These are phyloP conservation scores for Kurtzmaniella quercitrusa DNA, from an alignment of 1,139 yeast genomes.

Conservation along the genomic window DNA sequence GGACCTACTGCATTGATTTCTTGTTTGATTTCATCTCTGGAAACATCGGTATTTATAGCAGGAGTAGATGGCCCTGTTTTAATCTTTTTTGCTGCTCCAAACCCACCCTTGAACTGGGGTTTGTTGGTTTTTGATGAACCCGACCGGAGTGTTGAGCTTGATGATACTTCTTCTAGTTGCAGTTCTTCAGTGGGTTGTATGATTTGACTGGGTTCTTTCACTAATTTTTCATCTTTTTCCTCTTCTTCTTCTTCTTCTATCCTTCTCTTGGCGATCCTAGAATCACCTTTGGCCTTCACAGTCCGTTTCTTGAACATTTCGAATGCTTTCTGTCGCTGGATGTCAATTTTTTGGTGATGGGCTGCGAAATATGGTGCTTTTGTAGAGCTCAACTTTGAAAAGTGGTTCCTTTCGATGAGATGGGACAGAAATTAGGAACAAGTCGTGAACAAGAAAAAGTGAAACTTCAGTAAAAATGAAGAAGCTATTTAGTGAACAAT, in stretches of 20 bases:
- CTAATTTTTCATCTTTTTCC: conserved; percentile 3
- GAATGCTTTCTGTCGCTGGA: background rate
- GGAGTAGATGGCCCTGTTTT: conserved; percentile 1
- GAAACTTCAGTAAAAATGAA: no score
- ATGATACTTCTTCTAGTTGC: no score
- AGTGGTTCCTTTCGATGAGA: no score
- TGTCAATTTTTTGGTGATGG: background rate
- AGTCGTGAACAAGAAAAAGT: no score
- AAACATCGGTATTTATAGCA: background rate
- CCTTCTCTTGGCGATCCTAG: conserved; percentile 13
- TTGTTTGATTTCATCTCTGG: background rate
- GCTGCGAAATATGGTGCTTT: background rate
- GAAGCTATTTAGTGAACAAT: no score
- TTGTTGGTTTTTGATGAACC: background rate
- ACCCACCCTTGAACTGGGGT: background rate
- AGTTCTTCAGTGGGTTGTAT: no score
- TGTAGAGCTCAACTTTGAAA: no score
- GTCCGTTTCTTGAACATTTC: conserved; percentile 34
- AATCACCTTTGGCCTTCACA: conserved; percentile 17
- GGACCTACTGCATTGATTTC: conserved; percentile 9
- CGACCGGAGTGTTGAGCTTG: background rate
- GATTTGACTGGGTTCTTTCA: no score
- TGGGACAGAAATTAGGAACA: no score
- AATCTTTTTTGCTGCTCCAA: conserved; percentile 1
- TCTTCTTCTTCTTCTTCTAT: conserved; percentile 7